Conservation (phyloP, 2,329 filamentous ascomycete genomes). For the Aschersonia sp. region DNA sequence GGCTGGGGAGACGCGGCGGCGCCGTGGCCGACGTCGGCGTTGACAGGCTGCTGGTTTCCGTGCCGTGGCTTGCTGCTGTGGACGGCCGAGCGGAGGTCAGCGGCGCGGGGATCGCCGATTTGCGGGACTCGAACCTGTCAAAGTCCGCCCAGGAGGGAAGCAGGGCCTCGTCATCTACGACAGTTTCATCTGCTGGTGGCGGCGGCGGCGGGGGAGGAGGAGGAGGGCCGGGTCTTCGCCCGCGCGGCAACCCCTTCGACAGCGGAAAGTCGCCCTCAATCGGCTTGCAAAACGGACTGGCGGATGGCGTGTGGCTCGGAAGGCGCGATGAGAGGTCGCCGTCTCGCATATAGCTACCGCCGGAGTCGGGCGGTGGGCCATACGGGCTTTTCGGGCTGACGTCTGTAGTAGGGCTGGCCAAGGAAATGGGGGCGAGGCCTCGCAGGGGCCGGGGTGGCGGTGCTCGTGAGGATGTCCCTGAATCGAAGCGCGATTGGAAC, state of each 20-base stretch:
- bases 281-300: slow-evolving; percentile 13
- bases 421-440: slow-evolving; percentile 9
- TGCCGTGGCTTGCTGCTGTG: background rate
- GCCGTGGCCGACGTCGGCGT: slow-evolving; percentile 14
- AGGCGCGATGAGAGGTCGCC: slow-evolving; percentile 3
- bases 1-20: slow-evolving; percentile 20
- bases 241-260: slow-evolving; percentile 19
- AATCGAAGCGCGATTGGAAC: slow-evolving; percentile 12
- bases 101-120: slow-evolving; percentile 20
- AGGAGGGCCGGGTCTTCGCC: slow-evolving; percentile 12
- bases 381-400: slow-evolving; percentile 9
- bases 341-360: slow-evolving; percentile 4
- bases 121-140: slow-evolving; percentile 13
- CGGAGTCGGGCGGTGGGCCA: slow-evolving; percentile 6
- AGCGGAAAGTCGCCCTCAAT: slow-evolving; percentile 19
- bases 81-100: slow-evolving; percentile 12
- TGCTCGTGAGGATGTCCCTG: slow-evolving; percentile 8
- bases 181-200: background rate
- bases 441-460: slow-evolving; percentile 8
- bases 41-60: slow-evolving; percentile 6
- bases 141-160: slow-evolving; percentile 9
- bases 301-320: slow-evolving; percentile 5
- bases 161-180: background rate
- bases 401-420: background rate
- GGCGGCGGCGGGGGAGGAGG: background rate